These are phyloP conservation scores for Flaveria trinervia DNA, from an alignment of 129 eudicot genomes.

Conservation along the genomic window DNA sequence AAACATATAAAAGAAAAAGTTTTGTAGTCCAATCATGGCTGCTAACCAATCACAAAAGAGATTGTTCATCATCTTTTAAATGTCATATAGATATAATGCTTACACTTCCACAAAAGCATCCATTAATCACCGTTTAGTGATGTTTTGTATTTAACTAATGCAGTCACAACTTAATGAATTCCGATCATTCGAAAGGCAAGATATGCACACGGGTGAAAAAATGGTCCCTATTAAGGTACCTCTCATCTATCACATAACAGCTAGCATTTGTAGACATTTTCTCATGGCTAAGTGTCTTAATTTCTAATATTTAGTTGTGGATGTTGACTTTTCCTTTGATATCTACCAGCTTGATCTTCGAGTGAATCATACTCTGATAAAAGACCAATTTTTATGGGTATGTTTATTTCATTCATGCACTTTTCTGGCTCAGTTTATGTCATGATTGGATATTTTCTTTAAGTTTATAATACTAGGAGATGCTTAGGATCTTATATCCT, in stretches of 20 bases:
- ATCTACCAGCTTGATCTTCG: slow-evolving; percentile 82
- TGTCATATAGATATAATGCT: background rate
- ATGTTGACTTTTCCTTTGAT: slow-evolving; percentile 26
- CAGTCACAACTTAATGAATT: slow-evolving; percentile 87
- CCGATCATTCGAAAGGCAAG: slow-evolving; percentile 91
- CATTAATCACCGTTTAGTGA: slow-evolving; percentile 1
- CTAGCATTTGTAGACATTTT: background rate
- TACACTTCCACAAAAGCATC: slow-evolving; percentile 6
- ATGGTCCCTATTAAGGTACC: slow-evolving; percentile 93
- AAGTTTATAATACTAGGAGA: background rate
- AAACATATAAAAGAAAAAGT: no score
- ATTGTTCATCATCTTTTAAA: no score
- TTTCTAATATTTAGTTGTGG: slow-evolving; percentile 13
- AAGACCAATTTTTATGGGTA: slow-evolving; percentile 97
- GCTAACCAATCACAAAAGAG: no score
- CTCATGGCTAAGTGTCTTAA: background rate
- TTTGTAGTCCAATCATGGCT: no score
- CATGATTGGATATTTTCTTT: slow-evolving; percentile 5
- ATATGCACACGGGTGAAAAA: slow-evolving; percentile 90
- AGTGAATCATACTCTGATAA: slow-evolving; percentile 83
- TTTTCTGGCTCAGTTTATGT: slow-evolving; percentile 16
- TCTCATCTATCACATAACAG: slow-evolving; percentile 29
- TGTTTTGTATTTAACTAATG: slow-evolving; percentile 30
- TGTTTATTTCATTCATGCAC: slow-evolving; percentile 24
- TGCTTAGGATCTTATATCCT: slow-evolving; percentile 10